These are phyloP conservation scores for Xerocomus brunneocitrinus DNA, from an alignment of 768 basidiomycete species.

Conservation along the genomic window DNA sequence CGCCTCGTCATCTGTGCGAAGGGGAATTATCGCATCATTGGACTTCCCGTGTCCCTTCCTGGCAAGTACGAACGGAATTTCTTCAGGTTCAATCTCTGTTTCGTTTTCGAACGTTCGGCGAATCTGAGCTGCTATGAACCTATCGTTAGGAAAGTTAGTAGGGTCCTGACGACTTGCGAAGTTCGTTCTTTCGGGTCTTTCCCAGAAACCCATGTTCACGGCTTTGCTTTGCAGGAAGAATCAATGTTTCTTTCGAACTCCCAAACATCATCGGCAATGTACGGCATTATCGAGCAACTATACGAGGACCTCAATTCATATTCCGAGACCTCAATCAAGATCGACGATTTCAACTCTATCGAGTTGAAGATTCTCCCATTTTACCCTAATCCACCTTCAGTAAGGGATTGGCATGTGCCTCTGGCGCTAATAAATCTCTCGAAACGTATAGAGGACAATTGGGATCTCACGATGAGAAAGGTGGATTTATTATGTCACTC, in stretches of 20 bases:
- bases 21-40: constrained; percentile 78
- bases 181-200: constrained; percentile 40
- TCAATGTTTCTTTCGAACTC: constrained; percentile 81
- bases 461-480: constrained; percentile 94
- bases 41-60: constrained; percentile 79
- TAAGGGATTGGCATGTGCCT: constrained; percentile 95
- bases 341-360: constrained; percentile 90
- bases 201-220: not conserved
- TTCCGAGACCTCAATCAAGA: constrained; percentile 88
- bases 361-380: constrained; percentile 96
- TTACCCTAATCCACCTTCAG: constrained; percentile 87
- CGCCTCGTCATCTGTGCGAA: constrained; percentile 85
- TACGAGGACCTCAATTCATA: constrained; percentile 98
- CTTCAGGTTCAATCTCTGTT: constrained; percentile 92
- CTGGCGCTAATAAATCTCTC: constrained; percentile 80
- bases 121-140: constrained; percentile 96
- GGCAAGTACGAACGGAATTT: constrained; percentile 81
- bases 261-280: constrained; percentile 58
- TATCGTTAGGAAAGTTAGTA: constrained; percentile 89
- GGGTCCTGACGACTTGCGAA: constrained; percentile 86
- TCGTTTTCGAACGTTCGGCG: constrained; percentile 88
- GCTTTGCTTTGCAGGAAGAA: constrained; percentile 60
- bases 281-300: constrained; percentile 88
- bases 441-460: constrained; percentile 81
- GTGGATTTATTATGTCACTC: constrained; percentile 32